Evolutionary conservation across 805 yeast species (phyloP).

Genomic region (Saturnispora dispora): DNA sequence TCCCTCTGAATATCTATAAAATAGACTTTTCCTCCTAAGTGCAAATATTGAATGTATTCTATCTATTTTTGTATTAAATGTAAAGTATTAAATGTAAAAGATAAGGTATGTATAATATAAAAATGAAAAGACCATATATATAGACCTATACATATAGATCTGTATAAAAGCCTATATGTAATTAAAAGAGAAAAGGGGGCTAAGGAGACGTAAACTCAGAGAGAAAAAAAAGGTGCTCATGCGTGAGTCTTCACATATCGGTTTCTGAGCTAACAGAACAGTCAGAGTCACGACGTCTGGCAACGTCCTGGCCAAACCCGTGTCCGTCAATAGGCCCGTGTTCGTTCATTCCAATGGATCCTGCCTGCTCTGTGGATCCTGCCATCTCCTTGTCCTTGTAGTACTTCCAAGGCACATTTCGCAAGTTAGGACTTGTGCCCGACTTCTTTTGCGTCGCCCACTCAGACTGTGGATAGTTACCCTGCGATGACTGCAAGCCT

Average conservation of each 20-base stretch:
- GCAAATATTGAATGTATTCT: too few species aligned
- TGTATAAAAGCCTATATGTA: background rate
- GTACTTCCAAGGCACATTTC: constrained; percentile 25
- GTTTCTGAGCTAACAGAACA: background rate
- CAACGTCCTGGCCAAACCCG: background rate
- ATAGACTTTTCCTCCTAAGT: too few species aligned
- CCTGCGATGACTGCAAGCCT: constrained; percentile 16
- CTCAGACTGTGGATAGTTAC: constrained; percentile 17
- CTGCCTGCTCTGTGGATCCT: background rate
- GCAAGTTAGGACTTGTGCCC: constrained; percentile 22
- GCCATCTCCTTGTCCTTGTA: constrained; percentile 11
- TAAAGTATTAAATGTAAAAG: too few species aligned
- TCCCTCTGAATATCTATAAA: too few species aligned
- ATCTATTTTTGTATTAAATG: too few species aligned
- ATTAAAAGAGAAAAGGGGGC: background rate
- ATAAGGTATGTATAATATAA: background rate
- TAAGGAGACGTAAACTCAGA: background rate
- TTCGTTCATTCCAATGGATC: background rate
- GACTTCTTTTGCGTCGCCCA: constrained; percentile 6
- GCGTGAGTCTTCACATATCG: background rate
- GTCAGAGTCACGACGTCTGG: background rate
- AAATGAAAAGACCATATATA: background rate
- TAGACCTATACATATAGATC: background rate
- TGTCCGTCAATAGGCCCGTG: background rate
- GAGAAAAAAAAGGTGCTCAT: background rate